Base-by-base conservation (phyloP, 2,329 filamentous ascomycete genomes). In the Stachybotrys chartarum region DNA sequence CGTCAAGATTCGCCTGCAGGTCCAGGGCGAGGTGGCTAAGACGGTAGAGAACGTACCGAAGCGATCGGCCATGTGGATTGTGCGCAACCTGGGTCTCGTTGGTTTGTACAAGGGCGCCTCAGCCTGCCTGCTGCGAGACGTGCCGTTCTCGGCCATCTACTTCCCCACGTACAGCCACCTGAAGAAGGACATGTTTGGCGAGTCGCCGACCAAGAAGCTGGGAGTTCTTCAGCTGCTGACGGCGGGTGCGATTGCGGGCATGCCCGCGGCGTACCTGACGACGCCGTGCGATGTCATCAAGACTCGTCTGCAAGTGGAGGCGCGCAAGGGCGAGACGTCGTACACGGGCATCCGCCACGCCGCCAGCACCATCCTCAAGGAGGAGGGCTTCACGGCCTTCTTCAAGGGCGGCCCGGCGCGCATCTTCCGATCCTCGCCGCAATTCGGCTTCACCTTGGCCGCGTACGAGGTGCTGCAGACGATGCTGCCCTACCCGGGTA, bases 251-350 rank as follows among this genome's bases (percentile, higher is more conserved):
- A 97, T 99, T 61, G 90, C 90, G 35, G 90, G 90, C 74, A 94
- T 94, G 88, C 90, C 90, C 6, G 90, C 90, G 6, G 90, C 90
- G 7, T 99, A 99, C 76, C 81, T 99, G 59, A 99, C 94, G 30
- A 99, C 94, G 2, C 94, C 94, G 0, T 97, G 90, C 77, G 94
- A 99, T 68, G 94, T 99, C 59, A 97, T 99, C 86, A 99, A 99
- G 82, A 99, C 94, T 3, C 88, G 94, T 70, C 81, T 99, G 57
- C 94, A 99, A 73, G 94, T 99, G 57, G 94, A 99, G 74, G 92
- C 93, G 24, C 88, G 94, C 61, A 97, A 97, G 79, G 94, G 94
- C 60, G 93, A 99, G 66, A 87, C 86, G 4, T 80, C 81, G 51
- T 99, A 99, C 79, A 94, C 84, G 47, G 90, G 89, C 50, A 81